Evolutionary conservation across 768 basidiomycete genomes (phyloP).

Genomic region (Russula foetens): DNA sequence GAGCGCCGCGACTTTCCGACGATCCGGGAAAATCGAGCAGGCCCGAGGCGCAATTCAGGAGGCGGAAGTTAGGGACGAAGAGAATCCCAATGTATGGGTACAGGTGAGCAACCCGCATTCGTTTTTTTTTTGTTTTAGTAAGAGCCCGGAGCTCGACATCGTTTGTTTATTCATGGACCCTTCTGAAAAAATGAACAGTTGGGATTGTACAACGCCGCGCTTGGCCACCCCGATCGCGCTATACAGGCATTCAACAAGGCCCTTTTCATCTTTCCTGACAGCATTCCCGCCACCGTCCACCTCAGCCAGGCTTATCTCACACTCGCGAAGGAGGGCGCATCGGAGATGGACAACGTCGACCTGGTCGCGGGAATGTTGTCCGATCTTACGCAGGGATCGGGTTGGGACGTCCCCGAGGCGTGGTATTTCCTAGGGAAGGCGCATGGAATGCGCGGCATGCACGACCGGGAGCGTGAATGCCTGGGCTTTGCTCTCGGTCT

Average conservation of each 20-base stretch:
- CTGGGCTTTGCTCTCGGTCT: conserved; percentile 59
- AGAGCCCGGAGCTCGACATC: not conserved
- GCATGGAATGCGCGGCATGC: conserved; percentile 64
- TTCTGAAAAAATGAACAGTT: conserved; percentile 37
- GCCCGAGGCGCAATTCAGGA: conserved; percentile 89
- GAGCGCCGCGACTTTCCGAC: conserved; percentile 88
- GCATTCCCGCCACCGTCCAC: conserved; percentile 71
- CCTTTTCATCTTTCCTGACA: conserved; percentile 74
- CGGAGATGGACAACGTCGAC: conserved; percentile 48
- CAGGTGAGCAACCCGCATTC: conserved; percentile 54
- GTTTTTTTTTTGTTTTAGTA: not conserved
- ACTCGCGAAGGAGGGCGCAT: conserved; percentile 25
- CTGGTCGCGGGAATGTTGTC: conserved; percentile 76
- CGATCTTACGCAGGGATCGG: conserved; percentile 66
- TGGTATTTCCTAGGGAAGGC: conserved; percentile 90
- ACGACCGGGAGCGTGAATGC: conserved; percentile 67
- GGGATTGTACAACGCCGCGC: conserved; percentile 61
- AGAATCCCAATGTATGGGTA: conserved; percentile 88
- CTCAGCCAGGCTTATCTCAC: conserved; percentile 68
- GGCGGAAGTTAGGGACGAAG: conserved; percentile 82
- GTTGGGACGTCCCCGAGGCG: conserved; percentile 90
- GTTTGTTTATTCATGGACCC: not conserved
- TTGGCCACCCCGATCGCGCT: conserved; percentile 51
- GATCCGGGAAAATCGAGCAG: conserved; percentile 85
- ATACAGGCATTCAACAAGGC: conserved; percentile 79